Evolutionary conservation across 306 rosid species (phyloP), one percentile per base, ranked within the genome.

Genomic region (Trifolium pratense): DNA sequence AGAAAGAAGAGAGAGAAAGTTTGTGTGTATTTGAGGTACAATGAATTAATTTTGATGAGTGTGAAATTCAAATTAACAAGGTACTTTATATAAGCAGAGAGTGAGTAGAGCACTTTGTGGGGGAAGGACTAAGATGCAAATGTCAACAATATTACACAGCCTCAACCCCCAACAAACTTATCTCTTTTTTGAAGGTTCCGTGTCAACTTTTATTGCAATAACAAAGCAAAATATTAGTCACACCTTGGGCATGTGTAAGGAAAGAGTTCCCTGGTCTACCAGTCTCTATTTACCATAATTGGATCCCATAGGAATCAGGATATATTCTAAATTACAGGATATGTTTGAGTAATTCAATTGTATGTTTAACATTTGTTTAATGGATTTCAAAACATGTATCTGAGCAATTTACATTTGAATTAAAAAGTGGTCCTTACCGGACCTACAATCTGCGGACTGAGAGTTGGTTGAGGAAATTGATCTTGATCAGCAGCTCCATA

Each of bases 101-200:
- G 39, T 8, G 65, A 14, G 20, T 65, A 64, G 65, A 14, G 20
- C 60, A 64, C 76, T 26, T 63, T 59, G 63, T 43, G 56, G 16
- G 39, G 51, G 18, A 32, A 51, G 45, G 51, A 68, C 51, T 68
- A 9, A 70, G 37, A 70, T 39, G 7, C 51, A 74, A 77, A 18
- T 18, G 74, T 62, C 76, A 68, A 45, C 20, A 75, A n/a, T 65
- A 37, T 51, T 36, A 40, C 11, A 29, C 1, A 31, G 17, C 39
- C 83, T 70, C 96, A 90, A 90, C 96, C 70, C 88, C 96, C 91
- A 90, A 83, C 93, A 84, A 86, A 84, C 89, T 73, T 23, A 53
- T 73, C 52, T 69, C 68, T 10, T 18, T 43, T 63, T 36, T 15
- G 70, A 23, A 34, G 18, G 5, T 76, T 84, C 65, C 73, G 78